These are phyloP conservation scores for Alternaria panax DNA, from an alignment of 2,329 filamentous ascomycete genomes.

Conservation along the genomic window DNA sequence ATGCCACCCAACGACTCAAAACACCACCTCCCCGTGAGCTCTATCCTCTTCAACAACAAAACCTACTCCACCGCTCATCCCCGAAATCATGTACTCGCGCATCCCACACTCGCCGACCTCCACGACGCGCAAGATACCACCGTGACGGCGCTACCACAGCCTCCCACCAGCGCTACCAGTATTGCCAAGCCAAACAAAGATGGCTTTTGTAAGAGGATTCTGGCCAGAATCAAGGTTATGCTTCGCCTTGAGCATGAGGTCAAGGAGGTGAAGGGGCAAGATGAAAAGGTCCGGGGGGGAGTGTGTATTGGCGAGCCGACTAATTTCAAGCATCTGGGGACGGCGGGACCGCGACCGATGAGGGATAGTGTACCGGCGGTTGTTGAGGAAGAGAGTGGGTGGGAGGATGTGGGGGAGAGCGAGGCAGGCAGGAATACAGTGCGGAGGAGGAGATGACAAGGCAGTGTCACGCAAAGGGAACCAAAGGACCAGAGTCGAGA, in stretches of 20 bases:
- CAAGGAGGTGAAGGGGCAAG: background rate
- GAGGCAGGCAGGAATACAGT: background rate
- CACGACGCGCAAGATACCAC: slow-evolving; percentile 15
- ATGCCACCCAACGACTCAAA: slow-evolving; percentile 9
- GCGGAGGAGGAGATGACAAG: background rate
- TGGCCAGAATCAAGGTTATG: background rate
- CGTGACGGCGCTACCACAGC: slow-evolving; percentile 20
- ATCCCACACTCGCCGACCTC: slow-evolving; percentile 13
- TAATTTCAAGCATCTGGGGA: background rate
- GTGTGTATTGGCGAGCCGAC: background rate
- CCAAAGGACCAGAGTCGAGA: background rate
- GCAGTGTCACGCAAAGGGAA: no score
- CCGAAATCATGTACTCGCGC: rapidly evolving
- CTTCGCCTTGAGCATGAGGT: background rate
- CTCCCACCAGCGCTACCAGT: background rate
- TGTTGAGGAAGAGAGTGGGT: background rate
- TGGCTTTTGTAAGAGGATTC: background rate
- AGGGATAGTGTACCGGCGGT: background rate
- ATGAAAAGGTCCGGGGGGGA: no score
- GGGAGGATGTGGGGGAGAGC: slow-evolving; percentile 9
- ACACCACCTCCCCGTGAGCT: slow-evolving; percentile 19
- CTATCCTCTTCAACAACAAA: slow-evolving; percentile 13
- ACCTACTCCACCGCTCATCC: background rate
- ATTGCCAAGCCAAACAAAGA: background rate
- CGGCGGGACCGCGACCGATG: background rate